phyloP scores from a whole-genome alignment of 805 yeast species.

The Schizosaccharomyces osmophilus region DNA sequence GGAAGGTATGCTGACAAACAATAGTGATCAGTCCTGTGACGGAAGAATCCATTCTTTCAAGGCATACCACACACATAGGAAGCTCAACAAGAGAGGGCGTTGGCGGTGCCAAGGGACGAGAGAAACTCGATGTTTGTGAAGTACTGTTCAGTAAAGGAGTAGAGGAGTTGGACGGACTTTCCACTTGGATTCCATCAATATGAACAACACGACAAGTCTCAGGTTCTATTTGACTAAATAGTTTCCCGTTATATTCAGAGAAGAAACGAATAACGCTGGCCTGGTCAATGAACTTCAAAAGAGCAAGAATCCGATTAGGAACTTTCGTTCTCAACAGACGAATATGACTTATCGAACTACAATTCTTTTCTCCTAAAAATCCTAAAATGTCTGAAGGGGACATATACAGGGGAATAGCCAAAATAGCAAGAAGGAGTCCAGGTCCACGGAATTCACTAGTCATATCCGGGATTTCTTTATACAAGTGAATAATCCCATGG shows the following conservation, averaged over 20 bases:
- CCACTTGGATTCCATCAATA: conserved; percentile 18
- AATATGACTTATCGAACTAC: conserved; percentile 38
- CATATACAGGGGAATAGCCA: conserved; percentile 74
- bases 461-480: neutral
- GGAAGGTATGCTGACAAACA: conserved; percentile 83
- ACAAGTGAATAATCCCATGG: neutral
- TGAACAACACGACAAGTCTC: conserved; percentile 59
- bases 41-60: conserved; percentile 64
- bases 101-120: conserved; percentile 10
- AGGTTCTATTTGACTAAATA: conserved; percentile 70
- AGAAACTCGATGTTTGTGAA: neutral
- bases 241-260: conserved; percentile 39
- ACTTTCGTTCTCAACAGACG: conserved; percentile 43
- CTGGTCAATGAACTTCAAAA: conserved; percentile 43
- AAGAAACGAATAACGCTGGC: conserved; percentile 39
- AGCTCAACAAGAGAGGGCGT: conserved; percentile 26
- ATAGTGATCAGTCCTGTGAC: conserved; percentile 65
- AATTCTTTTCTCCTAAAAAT: conserved; percentile 41
- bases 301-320: conserved; percentile 47
- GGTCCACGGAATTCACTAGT: neutral
- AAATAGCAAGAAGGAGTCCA: conserved; percentile 37
- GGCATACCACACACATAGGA: conserved; percentile 82
- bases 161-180: neutral
- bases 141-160: neutral
- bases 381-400: conserved; percentile 66